Base-by-base conservation (phyloP, 345 rosid genomes). In the Brassica carinata region DNA sequence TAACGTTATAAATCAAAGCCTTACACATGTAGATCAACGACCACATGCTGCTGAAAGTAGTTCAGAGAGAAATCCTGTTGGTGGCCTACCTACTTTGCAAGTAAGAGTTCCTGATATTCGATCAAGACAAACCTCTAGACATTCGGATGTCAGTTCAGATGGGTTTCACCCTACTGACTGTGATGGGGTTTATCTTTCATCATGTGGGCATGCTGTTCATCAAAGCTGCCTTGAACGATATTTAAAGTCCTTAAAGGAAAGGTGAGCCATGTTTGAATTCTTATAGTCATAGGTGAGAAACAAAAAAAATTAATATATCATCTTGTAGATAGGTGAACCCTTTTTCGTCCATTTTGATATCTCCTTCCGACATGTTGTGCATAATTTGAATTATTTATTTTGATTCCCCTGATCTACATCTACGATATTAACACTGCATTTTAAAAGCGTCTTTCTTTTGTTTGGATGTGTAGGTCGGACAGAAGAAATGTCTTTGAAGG, bases 181-280 rank as follows among this genome's bases (percentile, higher is more conserved):
- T 86, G 98, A 93, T 84, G 99, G 99, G 26, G 84, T 96, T 80
- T 82, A 86, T 86, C 87, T 93, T 72, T 93, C 95, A 29, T 90
- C 99, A 43, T 96, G 99, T 85, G 97, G 99, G 61, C 99, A 96
- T 90, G 91, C 97, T 27, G 98, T 96, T 78, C 99, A 96, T 88
- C 97, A 93, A 83, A 85, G 83, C 73, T 96, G 99, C 74, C 92
- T 90, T 65, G 92, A 92, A 72, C 91, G 94, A 45, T 96, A 96
- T 84, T 77, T 96, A 63, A 85, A 86, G 8, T 96, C 97, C 5
- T 78, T 93, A 85, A 90, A 62, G 86, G 99, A 96, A 73, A 92
- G 98, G 98, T 84, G 78, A 82, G 86, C 57, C 80, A 69, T 75
- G 9, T 55, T 55, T 55, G 26, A 55, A 6, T 17, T 55, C 26